Base-by-base conservation (phyloP, 1,139 yeast species). In the Yamadazyma aaseri region DNA sequence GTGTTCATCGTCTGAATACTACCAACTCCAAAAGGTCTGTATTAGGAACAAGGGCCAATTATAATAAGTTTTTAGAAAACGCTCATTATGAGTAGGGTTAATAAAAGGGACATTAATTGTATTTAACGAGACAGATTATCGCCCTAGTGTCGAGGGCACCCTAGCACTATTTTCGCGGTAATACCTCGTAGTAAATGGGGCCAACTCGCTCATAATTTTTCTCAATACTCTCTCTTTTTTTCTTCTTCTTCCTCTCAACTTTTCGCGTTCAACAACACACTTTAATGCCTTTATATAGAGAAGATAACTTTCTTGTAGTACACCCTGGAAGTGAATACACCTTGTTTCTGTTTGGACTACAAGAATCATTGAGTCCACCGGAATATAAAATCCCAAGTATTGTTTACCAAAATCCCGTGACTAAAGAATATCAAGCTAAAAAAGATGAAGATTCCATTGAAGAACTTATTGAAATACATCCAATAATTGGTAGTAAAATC, bases 291-390 rank as follows among this genome's bases (percentile, higher is more conserved):
- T 70, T 74, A 44, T 78, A 73, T 54, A 71, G 80, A 52, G 84
- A 78, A 60, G 81, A 76, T 42, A 72, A 71, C 55, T 71, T 75
- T 46, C 60, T 71, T 61, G 76, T 89, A 33, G 76, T 90, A 28
- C 81, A 86, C 40, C 87, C 95, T 1, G 96, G 96, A n/a, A 81
- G 95, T 2, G 69, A 65, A 37, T 63, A 73, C 36, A 86, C 97
- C 1, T 64, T 82, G 36, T 86, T 86, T 28, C 83, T 84, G 47
- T 81, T 86, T 54, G 97, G 97, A 2, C 65, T 90, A 28, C 81
- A 79, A 34, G 97, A 90, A 44, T 72, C 86, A 1, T 71, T 86
- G 44, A 64, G 85, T 3, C 89, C 95, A 2, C 95, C 97, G 1
- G 76, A 79, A 30, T 76, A 75, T 45, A 78, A 78, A 40, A 67